Base-by-base conservation (phyloP, 345 rosid species). In the Anastatica hierochuntica region DNA sequence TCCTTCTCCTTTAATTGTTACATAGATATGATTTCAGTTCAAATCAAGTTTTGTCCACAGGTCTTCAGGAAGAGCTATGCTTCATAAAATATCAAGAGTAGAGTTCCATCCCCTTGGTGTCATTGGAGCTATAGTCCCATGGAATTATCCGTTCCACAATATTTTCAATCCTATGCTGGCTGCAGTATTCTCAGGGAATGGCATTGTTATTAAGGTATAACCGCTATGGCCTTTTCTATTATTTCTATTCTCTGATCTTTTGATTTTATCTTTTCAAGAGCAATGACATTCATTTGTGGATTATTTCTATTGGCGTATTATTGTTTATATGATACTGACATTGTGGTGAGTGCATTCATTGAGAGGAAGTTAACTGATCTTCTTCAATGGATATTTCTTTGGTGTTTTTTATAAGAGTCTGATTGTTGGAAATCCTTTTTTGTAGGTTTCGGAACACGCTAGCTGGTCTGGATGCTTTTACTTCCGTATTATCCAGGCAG, bases 131-230 rank as follows among this genome's bases (percentile, higher is more conserved):
- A 88, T 92, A 49, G 98, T 92, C 61, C 90, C 98, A 0, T 88
- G 97, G 98, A 92, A 92, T 74, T 92, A 92, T 72, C 97, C 98
- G n/a, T 92, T 92, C 67, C 98, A 92, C 50, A 92, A 92, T 71
- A 85, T 92, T 50, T 85, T 92, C 58, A 92, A 92, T 72, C 97
- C 97, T 66, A 85, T 92, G 94, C 80, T 92, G 49, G 97, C 97
- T 12, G 95, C 98, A 30, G 82, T 92, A 53, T 92, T 92, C 72
- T 83, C 98, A 29, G 98, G 97, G 70, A 92, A 92, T 68, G 61
- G 94, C 68, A 75, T 92, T 75, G 95, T 88, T 49, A 81, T 92
- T 44, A 92, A 88, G 95, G 96, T 85, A 68, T 49, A 39, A 17
- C 47, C 20, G 12, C 12, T 30, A 24, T 53, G 30, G 33, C 5